Evolutionary conservation across 306 rosid genomes (phyloP), one percentile per base, ranked within the genome.

Genomic region (Trifolium dubium): DNA sequence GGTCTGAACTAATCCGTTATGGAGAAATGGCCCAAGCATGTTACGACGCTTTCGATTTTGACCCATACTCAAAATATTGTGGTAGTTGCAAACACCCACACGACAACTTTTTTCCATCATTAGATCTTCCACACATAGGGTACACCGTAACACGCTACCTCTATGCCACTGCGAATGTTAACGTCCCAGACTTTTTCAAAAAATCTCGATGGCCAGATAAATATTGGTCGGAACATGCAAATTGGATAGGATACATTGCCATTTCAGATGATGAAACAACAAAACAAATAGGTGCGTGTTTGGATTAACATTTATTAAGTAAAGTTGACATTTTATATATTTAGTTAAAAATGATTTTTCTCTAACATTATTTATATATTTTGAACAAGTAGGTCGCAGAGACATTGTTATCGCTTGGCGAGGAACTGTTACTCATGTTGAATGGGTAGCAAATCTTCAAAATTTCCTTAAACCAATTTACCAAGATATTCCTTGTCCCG

Each of bases 21-120:
- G 96, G 98, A 7, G 98, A 93, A 65, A 89, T 90, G 97, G 89
- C 93, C 6, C 97, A 93, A 64, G 88, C 96, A 6, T 90, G 97
- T 61, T 93, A 93, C 78, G 98, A 93, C 64, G 90, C 90, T 10
- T 93, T 93, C 74, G 96, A 90, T 63, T 87, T 84, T 75, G 97
- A 93, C 72, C 89, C 96, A 0, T 93, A 87, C 31, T 93, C 97
- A 28, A 90, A 85, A 55, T 90, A 88, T 79, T 93, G 97, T 74
- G 98, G 98, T 0, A 87, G 91, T 79, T 90, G 97, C 74, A 70
- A 91, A 4, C 88, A 82, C 93, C 43, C 72, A 3, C 79, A 67
- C 35, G 30, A 69, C 4, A 49, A 60, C 2, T 86, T 92, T 77
- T 85, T 89, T 71, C 18, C 74, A 1, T 78, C 80, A 4, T 77